Base-by-base conservation (phyloP, 1,139 yeast genomes). In the Hansenula anomala region DNA sequence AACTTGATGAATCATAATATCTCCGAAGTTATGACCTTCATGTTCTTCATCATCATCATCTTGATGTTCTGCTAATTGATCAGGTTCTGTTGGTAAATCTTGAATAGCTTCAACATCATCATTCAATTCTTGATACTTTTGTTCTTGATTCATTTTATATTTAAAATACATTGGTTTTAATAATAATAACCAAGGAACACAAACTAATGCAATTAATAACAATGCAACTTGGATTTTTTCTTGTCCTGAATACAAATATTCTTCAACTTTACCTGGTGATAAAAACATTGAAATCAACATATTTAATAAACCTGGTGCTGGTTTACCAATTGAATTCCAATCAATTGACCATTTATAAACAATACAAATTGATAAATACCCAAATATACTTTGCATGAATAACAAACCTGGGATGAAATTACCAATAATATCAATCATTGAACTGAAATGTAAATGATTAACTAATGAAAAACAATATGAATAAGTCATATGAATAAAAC, bases 231-330 rank as follows among this genome's bases (percentile, higher is more conserved):
- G 99, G 13, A 92, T 80, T 46, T 71, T 70, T 24, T 80, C 78
- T 61, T 92, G 99, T 17, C 96, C 95, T 1, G 83, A 77, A 59
- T 88, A 92, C 33, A 92, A 69, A 38, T 72, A 85, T 37, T 82
- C 96, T 36, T 86, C 96, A 36, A 92, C 77, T 7, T 68, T 76
- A 3, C 98, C 97, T 6, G 99, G 99, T 0, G 96, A 70, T 55
- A 92, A 70, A 59, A 94, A 92, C 99, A 92, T 92, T 57, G 86
- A 86, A 54, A 92, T 92, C 54, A 92, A 73, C 96, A 92, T 92
- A 61, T 92, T 90, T 48, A 92, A 74, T 52, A 92, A 69, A 22
- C 97, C 95, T 3, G 99, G 99, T 1, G 99, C 95, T 37, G 85
- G 83, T 51, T 72, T 77, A 3, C 69, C 80, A 26, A 72, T 72